Evolutionary conservation across 2,329 filamentous ascomycete genomes (phyloP).

Genomic region (Endoconidiophora laricicola): DNA sequence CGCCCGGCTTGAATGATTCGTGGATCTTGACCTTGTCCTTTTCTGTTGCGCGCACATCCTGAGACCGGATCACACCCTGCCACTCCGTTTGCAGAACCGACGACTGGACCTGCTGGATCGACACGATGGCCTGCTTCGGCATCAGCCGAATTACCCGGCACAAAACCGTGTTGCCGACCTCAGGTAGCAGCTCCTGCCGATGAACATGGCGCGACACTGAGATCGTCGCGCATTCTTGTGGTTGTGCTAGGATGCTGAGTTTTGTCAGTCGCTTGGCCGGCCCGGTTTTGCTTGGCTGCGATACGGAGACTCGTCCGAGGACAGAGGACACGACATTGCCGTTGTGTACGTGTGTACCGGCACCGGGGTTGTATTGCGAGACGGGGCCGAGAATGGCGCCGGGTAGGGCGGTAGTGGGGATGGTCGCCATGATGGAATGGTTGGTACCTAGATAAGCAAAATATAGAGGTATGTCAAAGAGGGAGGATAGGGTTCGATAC

Average conservation of each 20-base stretch:
- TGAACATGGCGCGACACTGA: constrained; percentile 34
- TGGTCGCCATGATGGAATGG: not conserved
- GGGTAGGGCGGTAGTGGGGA: constrained; percentile 51
- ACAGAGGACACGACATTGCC: constrained; percentile 67
- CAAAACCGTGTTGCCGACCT: constrained; percentile 65
- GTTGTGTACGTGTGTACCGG: constrained; percentile 70
- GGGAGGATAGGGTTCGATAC: not conserved
- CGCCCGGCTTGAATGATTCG: constrained; percentile 81
- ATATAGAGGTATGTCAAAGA: not conserved
- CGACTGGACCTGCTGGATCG: constrained; percentile 68
- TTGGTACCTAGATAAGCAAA: not conserved
- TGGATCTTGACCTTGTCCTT: constrained; percentile 88
- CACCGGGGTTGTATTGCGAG: constrained; percentile 51
- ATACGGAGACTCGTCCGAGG: constrained; percentile 50
- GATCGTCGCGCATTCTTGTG: constrained; percentile 32
- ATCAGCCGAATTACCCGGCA: constrained; percentile 74
- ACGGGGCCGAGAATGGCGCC: constrained; percentile 62
- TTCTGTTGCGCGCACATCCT: constrained; percentile 88
- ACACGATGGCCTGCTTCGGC: constrained; percentile 68
- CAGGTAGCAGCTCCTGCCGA: constrained; percentile 60
- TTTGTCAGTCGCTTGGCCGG: constrained; percentile 43
- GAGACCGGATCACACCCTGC: constrained; percentile 68
- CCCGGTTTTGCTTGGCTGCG: constrained; percentile 30
- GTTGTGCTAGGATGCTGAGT: constrained; percentile 29
- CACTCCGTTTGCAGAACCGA: constrained; percentile 62